phyloP scores from a whole-genome alignment of 179 eudicot genomes.

The Beta macrorhiza region DNA sequence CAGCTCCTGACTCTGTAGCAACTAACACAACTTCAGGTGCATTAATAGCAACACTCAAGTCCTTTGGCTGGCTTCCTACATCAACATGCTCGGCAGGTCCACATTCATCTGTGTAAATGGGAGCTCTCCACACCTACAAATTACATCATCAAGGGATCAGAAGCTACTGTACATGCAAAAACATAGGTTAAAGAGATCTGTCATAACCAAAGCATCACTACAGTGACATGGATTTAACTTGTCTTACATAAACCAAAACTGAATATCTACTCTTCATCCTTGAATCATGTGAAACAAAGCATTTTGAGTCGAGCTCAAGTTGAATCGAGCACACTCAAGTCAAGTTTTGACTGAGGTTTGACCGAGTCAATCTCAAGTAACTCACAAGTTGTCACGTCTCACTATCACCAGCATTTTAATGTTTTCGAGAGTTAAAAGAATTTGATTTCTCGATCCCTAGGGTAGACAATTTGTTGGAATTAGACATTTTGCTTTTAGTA shows the following conservation, averaged over 20 bases:
- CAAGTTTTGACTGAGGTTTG: too few species aligned
- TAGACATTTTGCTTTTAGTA: too few species aligned
- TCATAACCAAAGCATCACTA: background rate
- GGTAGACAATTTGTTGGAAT: too few species aligned
- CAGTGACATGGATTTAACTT: background rate
- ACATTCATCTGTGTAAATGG: conserved; percentile 67
- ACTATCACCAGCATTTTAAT: too few species aligned
- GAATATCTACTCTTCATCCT: background rate
- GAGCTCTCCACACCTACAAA: conserved; percentile 77
- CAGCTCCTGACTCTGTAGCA: conserved; percentile 73
- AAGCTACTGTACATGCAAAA: background rate
- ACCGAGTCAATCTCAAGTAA: too few species aligned
- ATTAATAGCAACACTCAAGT: conserved; percentile 63
- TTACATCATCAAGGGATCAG: conserved; percentile 12
- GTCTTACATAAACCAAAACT: background rate
- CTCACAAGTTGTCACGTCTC: too few species aligned
- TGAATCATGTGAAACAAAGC: background rate
- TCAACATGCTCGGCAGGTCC: conserved; percentile 66
- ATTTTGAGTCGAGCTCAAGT: too few species aligned
- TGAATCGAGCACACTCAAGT: too few species aligned
- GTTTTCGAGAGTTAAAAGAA: too few species aligned
- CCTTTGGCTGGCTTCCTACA: conserved; percentile 87
- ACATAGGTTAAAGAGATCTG: background rate
- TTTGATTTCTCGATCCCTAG: too few species aligned
- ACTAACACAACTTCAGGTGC: conserved; percentile 68